Base-by-base conservation (phyloP, 805 yeast genomes). In the Pichia ethanolica region DNA sequence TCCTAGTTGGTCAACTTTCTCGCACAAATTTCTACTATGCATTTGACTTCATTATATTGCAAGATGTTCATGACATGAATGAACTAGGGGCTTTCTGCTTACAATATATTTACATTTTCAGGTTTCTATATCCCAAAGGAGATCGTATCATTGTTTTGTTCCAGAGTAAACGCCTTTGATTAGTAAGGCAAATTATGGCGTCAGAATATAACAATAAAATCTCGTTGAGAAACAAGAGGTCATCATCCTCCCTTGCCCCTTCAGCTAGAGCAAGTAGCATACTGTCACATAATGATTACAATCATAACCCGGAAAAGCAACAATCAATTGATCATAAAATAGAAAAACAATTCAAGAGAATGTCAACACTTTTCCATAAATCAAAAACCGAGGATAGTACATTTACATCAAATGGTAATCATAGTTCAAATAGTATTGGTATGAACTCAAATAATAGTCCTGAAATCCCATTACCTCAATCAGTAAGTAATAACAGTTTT, bases 351-450 rank as follows among this genome's bases (percentile, higher is more conserved):
- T 25, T 49, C 10, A 49, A 38, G 10, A 37, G 51, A 42, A 46
- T 46, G 40, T 51, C 54, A 27, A 45, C 44, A 11, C 20, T 51
- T 7, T 51, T 48, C n/a, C 47, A 47, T 34, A 42, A 39, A 30
- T 44, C 51, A 10, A 44, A 40, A 14, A 39, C 44, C 1, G 38
- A 48, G 5, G 45, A 48, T 39, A 27, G 35, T 9, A 7, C 27
- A 37, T 35, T 20, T 11, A 28, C 25, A 27, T 37, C 14, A 12
- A 28, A 25, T 25, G 13, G 42, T 12, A 13, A 26, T 25, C 42
- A 39, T 10, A 26, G 13, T 25, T 25, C 33, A 13, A 13, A 13
- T 8, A 39, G 25, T 10, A n/a, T 26, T 13, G 12, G 12, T 34
- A 42, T 33, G 30, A 32, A 45, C 25, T 20, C 44, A 20, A 9